Percentiles rank a stretch among this genome's conserved stretches.
phyloP scores from a whole-genome alignment of 78 protist genomes.

The Isochrysis galbana region DNA sequence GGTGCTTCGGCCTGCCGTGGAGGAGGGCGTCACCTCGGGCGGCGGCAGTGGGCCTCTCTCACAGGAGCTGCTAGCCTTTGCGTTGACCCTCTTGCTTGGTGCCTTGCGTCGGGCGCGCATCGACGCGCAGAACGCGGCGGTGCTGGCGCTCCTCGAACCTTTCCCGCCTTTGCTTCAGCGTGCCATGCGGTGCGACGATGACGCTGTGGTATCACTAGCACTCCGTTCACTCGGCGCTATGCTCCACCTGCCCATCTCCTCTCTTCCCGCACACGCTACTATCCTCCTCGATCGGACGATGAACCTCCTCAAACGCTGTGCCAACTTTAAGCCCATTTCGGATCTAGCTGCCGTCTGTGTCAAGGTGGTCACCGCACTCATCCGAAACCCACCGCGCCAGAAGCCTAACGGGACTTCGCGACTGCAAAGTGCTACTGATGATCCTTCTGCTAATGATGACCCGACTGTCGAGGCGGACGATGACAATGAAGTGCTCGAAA shows the following conservation, averaged over 20 bases:
- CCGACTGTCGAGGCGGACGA: too few species aligned
- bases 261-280: neutral
- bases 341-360: neutral
- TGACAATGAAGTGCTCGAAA: neutral
- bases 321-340: neutral
- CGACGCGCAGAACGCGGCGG: neutral
- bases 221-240: neutral
- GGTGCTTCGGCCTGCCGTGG: neutral
- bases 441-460: neutral
- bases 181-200: neutral
- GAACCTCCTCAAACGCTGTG: neutral
- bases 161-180: neutral
- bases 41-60: neutral
- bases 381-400: neutral
- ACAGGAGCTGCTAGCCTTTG: neutral
- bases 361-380: neutral
- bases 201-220: neutral
- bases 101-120: neutral
- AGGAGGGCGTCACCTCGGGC: neutral
- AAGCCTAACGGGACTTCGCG: too few species aligned
- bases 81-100: neutral
- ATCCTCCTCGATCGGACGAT: neutral
- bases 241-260: neutral
- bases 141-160: neutral
- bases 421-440: neutral